Conservation (phyloP, 2,329 filamentous ascomycete genomes). For the Thermomyces lanuginosus region DNA sequence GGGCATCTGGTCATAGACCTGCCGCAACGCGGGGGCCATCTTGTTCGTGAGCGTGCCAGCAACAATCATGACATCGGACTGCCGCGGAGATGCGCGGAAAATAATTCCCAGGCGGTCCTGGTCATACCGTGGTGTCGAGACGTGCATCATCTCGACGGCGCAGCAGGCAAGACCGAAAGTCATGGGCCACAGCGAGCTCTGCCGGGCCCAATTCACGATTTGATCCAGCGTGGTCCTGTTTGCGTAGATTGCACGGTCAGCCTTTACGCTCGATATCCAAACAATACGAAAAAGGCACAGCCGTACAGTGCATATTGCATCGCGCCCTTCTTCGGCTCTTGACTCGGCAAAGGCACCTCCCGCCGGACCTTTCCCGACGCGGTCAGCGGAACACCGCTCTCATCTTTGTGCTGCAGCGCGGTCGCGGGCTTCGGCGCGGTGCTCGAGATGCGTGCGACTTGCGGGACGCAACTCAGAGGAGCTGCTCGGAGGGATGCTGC, state of each 20-base stretch:
- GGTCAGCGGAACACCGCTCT: conserved; percentile 19
- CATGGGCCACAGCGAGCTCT: conserved; percentile 82
- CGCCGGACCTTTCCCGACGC: conserved; percentile 29
- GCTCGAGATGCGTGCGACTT: conserved; percentile 25
- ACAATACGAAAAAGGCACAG: conserved; percentile 5
- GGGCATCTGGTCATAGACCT: conserved; percentile 91
- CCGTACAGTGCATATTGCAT: conserved; percentile 37
- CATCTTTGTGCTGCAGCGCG: conserved; percentile 22
- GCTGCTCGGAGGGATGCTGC: conserved; percentile 15
- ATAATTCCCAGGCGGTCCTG: conserved; percentile 79
- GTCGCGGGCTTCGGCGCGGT: conserved; percentile 29
- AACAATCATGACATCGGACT: conserved; percentile 84
- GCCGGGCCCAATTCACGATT: conserved; percentile 74
- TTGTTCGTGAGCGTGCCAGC: conserved; percentile 84
- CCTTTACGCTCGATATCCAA: too few species aligned
- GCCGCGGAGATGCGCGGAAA: conserved; percentile 69
- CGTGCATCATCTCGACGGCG: conserved; percentile 87
- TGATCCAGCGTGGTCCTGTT: conserved; percentile 41
- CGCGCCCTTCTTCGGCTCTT: conserved; percentile 34
- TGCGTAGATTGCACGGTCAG: background rate
- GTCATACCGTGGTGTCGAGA: conserved; percentile 78
- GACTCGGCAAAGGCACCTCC: conserved; percentile 33
- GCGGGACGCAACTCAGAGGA: conserved; percentile 18
- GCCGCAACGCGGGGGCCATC: conserved; percentile 76
- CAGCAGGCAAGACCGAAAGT: conserved; percentile 84